Evolutionary conservation across 2,329 filamentous ascomycete species (phyloP), one percentile per base, ranked within the genome.

Genomic region (Thermoascus crustaceus): DNA sequence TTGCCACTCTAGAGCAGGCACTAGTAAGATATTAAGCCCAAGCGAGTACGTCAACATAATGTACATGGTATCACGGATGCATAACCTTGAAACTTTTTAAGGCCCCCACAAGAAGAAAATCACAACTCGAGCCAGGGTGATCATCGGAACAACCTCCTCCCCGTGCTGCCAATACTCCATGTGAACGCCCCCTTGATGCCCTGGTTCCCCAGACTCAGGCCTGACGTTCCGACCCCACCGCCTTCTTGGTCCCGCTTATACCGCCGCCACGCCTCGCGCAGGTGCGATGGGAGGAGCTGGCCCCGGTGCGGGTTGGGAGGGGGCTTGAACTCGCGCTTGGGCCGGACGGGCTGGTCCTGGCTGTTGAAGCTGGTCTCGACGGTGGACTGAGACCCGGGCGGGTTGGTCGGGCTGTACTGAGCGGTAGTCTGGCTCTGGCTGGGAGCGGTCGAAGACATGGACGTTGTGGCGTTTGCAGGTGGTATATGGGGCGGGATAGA

Each of bases 211-310:
- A 67, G 54, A 49, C 68, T 71, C 41, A 67, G 42, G 4, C 66
- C 67, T 1, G 63, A 61, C 40, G 68, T 66, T 2, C 68, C 68
- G 3, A 67, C 66, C 10, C 64, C 64, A 5, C 63, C 66, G 21
- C 66, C 64, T 43, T 71, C 68, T 4, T 64, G 59, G 41, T 67
- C 62, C n/a, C 62, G 61, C 46, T 67, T 69, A 39, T 67, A 67
- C 32, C 68, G 58, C 33, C 68, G 57, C 14, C 69, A 44, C 3
- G 68, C 68, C 44, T 71, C 68, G 26, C 68, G 60, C n/a, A 71
- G 46, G 47, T 71, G 68, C 27, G 66, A 55, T 3, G 68, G 68
- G 8, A 71, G 52, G 19, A 71, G 53, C 29, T 67, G 67, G 3
- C 64, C 66, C 8, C 61, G 61, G 42, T 69, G 66, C 0, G 66